phyloP scores from a whole-genome alignment of 2,329 filamentous ascomycete species.

The Zasmidium cellare region DNA sequence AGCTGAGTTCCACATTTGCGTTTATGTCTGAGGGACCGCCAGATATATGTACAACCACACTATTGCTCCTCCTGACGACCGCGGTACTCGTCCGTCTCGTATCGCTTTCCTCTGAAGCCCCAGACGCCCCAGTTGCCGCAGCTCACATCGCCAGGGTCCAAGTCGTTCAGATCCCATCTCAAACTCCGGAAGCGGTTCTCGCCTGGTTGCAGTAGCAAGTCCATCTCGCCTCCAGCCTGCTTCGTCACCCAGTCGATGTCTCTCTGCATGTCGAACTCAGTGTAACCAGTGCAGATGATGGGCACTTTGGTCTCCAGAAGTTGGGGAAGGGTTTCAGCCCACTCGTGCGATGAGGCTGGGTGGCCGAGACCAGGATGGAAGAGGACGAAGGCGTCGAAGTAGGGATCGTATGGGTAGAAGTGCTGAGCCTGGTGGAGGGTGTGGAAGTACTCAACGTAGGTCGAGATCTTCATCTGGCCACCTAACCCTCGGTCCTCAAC shows the following conservation, averaged over 20 bases:
- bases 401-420: constrained; percentile 94
- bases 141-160: constrained; percentile 89
- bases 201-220: constrained; percentile 85
- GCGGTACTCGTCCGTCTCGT: constrained; percentile 56
- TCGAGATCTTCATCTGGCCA: constrained; percentile 91
- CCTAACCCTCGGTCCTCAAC: constrained; percentile 82
- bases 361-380: constrained; percentile 97
- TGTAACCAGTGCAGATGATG: constrained; percentile 93
- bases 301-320: constrained; percentile 94
- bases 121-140: constrained; percentile 97
- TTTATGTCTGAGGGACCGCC: no score
- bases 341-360: constrained; percentile 89
- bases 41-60: no score
- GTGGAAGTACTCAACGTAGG: constrained; percentile 97
- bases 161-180: constrained; percentile 94
- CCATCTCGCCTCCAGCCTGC: constrained; percentile 85
- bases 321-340: constrained; percentile 85
- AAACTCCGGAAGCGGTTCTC: constrained; percentile 94
- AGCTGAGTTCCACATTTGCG: no score
- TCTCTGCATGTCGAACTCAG: constrained; percentile 88
- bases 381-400: constrained; percentile 95
- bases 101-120: constrained; percentile 97
- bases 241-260: constrained; percentile 89
- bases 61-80: constrained; percentile 12
- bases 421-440: constrained; percentile 87